phyloP scores from a whole-genome alignment of 2,329 filamentous ascomycete genomes.

The Alternaria panax region DNA sequence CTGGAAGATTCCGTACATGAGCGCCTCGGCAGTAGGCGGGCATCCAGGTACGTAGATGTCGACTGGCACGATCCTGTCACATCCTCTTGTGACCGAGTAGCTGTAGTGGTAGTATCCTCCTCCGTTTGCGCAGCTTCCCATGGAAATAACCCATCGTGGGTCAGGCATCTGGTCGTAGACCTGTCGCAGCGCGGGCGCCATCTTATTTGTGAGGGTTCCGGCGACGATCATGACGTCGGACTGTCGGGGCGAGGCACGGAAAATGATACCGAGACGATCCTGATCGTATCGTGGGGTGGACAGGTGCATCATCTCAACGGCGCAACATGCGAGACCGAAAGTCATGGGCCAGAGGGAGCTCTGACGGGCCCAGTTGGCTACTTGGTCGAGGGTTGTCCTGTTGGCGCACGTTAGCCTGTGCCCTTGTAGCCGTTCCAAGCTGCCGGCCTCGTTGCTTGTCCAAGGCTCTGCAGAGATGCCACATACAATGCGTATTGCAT shows the following conservation, averaged over 20 bases:
- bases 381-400: conserved; percentile 80
- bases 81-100: conserved; percentile 79
- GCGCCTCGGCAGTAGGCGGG: conserved; percentile 62
- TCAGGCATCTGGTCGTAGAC: conserved; percentile 97
- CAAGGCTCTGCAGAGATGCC: background rate
- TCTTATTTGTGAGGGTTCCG: conserved; percentile 93
- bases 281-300: conserved; percentile 93
- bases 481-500: conserved; percentile 88
- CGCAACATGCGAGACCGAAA: conserved; percentile 89
- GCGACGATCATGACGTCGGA: conserved; percentile 96
- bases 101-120: conserved; percentile 89
- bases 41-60: conserved; percentile 85
- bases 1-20: conserved; percentile 73
- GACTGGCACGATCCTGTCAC: conserved; percentile 81
- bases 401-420: conserved; percentile 25
- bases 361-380: conserved; percentile 87
- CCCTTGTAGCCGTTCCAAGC: background rate
- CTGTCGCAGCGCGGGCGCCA: conserved; percentile 88
- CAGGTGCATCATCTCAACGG: conserved; percentile 93
- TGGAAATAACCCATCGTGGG: conserved; percentile 84
- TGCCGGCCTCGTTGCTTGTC: background rate
- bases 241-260: conserved; percentile 87
- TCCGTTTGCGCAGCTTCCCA: conserved; percentile 85
- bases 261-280: conserved; percentile 89
- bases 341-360: conserved; percentile 92